phyloP scores from a whole-genome alignment of 495 filamentous ascomycete species.

The Podospora fimiseda region DNA sequence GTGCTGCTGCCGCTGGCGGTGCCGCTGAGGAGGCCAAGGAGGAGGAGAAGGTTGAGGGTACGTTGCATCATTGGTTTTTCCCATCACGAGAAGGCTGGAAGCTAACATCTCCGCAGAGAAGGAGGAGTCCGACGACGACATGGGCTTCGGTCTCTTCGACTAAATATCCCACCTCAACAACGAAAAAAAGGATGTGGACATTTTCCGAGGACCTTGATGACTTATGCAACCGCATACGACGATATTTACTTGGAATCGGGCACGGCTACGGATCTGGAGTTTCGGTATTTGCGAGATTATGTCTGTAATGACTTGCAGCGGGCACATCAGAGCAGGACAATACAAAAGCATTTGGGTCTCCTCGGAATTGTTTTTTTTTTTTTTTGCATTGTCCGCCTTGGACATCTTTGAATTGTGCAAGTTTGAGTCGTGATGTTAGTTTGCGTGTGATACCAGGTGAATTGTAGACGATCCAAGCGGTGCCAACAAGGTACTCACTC shows the following conservation, averaged over 20 bases:
- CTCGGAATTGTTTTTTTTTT: conserved; percentile 16
- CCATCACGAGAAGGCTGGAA: no score
- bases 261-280: conserved; percentile 15
- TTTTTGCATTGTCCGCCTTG: background rate
- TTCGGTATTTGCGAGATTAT: conserved; percentile 11
- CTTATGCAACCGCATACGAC: conserved; percentile 12
- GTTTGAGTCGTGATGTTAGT: background rate
- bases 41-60: conserved; percentile 71
- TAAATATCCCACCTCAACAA: conserved; percentile 41
- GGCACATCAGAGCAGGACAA: conserved; percentile 23
- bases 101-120: conserved; percentile 42
- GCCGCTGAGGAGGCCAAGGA: conserved; percentile 63
- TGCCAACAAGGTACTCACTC: no score
- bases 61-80: no score
- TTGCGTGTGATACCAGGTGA: background rate
- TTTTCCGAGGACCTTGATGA: conserved; percentile 20
- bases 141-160: conserved; percentile 99
- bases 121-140: conserved; percentile 98
- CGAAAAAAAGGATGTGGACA: conserved; percentile 11
- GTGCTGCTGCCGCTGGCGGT: conserved; percentile 58
- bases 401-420: background rate
- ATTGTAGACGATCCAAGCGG: no score
- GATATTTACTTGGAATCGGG: conserved; percentile 7
- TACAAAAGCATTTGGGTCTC: conserved; percentile 18
- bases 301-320: conserved; percentile 6